Percentiles rank a stretch among this genome's conserved stretches.
Evolutionary conservation across 2,329 filamentous ascomycete genomes (phyloP).

Genomic region (Lachnellula suecica): DNA sequence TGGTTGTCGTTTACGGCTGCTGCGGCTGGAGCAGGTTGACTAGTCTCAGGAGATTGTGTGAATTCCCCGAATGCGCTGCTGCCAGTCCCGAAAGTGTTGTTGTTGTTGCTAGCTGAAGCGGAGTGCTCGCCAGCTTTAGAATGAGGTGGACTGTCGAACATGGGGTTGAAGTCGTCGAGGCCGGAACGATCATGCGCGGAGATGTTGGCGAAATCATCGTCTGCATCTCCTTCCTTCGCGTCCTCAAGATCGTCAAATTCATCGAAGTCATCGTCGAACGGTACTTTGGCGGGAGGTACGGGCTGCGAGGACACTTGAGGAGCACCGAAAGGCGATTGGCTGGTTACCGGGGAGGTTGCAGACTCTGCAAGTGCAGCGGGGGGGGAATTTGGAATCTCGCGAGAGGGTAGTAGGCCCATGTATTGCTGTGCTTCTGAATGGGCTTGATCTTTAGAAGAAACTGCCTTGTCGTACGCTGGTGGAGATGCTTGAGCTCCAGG

Average conservation of each 20-base stretch:
- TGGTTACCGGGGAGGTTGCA: conserved; percentile 27
- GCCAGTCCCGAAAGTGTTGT: conserved; percentile 25
- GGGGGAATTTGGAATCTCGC: conserved; percentile 47
- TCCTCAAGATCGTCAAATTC: conserved; percentile 84
- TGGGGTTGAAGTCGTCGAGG: conserved; percentile 76
- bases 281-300: conserved; percentile 42
- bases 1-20: conserved; percentile 52
- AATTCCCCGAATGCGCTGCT: conserved; percentile 43
- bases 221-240: conserved; percentile 75
- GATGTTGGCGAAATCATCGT: conserved; percentile 77
- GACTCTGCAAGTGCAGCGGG: conserved; percentile 25
- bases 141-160: conserved; percentile 65
- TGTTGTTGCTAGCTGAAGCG: conserved; percentile 25
- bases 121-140: conserved; percentile 30
- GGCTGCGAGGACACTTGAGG: conserved; percentile 29
- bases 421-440: conserved; percentile 50
- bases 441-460: conserved; percentile 39
- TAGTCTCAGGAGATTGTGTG: conserved; percentile 45
- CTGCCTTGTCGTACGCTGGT: conserved; percentile 50
- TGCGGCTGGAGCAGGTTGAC: conserved; percentile 34
- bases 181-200: conserved; percentile 59
- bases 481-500: conserved; percentile 58
- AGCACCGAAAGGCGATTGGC: conserved; percentile 24
- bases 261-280: conserved; percentile 76
- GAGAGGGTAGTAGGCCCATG: conserved; percentile 52